Evolutionary conservation across 2,329 filamentous ascomycete genomes (phyloP).

Genomic region (Aureobasidium sp.): DNA sequence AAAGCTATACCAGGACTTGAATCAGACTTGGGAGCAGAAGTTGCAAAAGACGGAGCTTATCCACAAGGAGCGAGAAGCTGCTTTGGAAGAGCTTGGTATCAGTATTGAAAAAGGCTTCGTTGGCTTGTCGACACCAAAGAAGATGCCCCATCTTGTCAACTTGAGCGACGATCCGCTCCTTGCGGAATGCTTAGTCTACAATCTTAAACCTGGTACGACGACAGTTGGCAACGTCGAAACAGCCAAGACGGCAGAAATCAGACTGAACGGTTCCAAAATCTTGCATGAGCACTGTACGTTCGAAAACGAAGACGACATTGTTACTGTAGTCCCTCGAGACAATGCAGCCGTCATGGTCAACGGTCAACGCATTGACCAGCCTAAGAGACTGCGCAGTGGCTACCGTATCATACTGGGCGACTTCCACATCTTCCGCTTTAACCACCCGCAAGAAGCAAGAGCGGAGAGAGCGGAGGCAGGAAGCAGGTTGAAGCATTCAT

Average conservation of each 20-base stretch:
- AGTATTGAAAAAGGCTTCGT: slow-evolving; percentile 99
- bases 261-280: slow-evolving; percentile 88
- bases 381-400: slow-evolving; percentile 78
- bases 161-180: slow-evolving; percentile 73
- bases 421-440: slow-evolving; percentile 98
- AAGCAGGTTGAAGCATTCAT: slow-evolving; percentile 77
- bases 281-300: slow-evolving; percentile 88
- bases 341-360: slow-evolving; percentile 98
- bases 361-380: slow-evolving; percentile 77
- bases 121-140: slow-evolving; percentile 90
- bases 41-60: slow-evolving; percentile 91
- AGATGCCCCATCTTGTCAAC: slow-evolving; percentile 98
- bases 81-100: slow-evolving; percentile 92
- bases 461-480: slow-evolving; percentile 78
- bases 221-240: slow-evolving; percentile 92
- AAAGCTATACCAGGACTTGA: slow-evolving; percentile 89
- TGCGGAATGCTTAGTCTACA: slow-evolving; percentile 94
- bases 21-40: slow-evolving; percentile 99
- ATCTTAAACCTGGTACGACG: slow-evolving; percentile 89
- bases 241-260: slow-evolving; percentile 75
- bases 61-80: slow-evolving; percentile 92
- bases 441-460: slow-evolving; percentile 90
- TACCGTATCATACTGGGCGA: slow-evolving; percentile 94
- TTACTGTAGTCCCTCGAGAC: slow-evolving; percentile 79
- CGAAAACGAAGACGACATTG: slow-evolving; percentile 84